Evolutionary conservation across 805 yeast genomes (phyloP), one percentile per base, ranked within the genome.

Genomic region (Tetrapisispora pingtungensis): DNA sequence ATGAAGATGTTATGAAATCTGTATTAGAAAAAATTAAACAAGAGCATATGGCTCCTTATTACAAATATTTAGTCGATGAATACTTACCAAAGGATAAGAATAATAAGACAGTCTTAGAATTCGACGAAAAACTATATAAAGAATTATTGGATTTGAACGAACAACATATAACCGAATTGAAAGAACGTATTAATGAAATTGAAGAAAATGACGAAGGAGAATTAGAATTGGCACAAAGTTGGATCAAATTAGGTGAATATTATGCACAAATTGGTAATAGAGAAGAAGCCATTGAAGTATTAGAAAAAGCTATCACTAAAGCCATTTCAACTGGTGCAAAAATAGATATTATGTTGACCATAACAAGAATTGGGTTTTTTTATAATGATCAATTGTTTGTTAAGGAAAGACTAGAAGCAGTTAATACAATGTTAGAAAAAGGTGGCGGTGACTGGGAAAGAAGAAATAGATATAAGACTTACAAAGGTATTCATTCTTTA

Each of bases 381-480:
- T 90, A 75, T 64, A 80, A 81, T 57, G 95, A 93, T 66, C 80
- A 79, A 59, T 64, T 68, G 6, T 77, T 77, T 51, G 81, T 84
- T 37, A 75, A 80, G 47, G 78, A 78, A 54, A 81, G 81, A 57
- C 73, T 93, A 51, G 90, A 82, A 44, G 80, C 80, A 53, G 79
- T 82, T 17, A 79, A 83, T 58, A 58, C 69, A 20, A 73, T 86
- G 61, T 87, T 93, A 57, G 97, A 90, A 57, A 84, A 87, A 58
- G 98, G 97, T 45, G 98, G 98, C 49, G 98, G 98, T 49, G 98
- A 93, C 64, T 93, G 98, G 98, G 98, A 93, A 68, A 84, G 98
- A 66, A 80, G 96, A 58, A 93, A 93, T 68, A 72, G 96, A 54
- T 87, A 77, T 72, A 93, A 93, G 70, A 85, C 97, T 6, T 93